Conservation (phyloP, 176 grass and related monocot genomes). For the Carex cristatella region DNA sequence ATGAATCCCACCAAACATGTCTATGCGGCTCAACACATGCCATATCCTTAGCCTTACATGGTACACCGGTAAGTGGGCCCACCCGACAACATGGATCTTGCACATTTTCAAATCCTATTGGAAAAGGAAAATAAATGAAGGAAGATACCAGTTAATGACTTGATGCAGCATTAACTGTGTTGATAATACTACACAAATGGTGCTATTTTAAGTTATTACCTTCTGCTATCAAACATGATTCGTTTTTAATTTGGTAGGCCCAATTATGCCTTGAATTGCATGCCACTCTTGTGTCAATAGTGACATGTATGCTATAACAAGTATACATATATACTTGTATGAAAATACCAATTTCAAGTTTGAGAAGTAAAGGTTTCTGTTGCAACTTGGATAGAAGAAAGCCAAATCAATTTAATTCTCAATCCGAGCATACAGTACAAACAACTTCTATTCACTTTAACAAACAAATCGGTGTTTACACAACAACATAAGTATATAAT, state of each 20-base stretch:
- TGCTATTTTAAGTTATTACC: not conserved
- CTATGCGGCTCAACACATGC: constrained; percentile 21
- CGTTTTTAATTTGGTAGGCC: not conserved
- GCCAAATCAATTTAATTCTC: not conserved
- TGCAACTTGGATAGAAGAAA: not conserved
- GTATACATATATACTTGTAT: not conserved
- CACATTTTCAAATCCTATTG: constrained; percentile 35
- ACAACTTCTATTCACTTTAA: not conserved
- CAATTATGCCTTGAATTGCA: not conserved
- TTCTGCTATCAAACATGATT: not conserved
- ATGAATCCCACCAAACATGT: constrained; percentile 51
- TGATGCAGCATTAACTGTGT: not conserved
- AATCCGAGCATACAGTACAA: not conserved
- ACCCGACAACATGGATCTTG: constrained; percentile 36
- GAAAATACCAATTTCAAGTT: not conserved
- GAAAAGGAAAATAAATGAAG: not conserved
- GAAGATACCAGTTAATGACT: not conserved
- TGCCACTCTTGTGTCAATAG: not conserved
- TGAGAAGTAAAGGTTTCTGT: not conserved
- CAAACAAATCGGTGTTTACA: not conserved
- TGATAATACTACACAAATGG: not conserved
- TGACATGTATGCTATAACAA: not conserved
- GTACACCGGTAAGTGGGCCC: constrained; percentile 22
- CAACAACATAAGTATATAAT: not conserved
- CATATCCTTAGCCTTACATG: constrained; percentile 37